Percentiles rank a stretch among this genome's conserved stretches.
Conservation (phyloP, 2,329 filamentous ascomycete species). For the Elsinoe fawcettii region DNA sequence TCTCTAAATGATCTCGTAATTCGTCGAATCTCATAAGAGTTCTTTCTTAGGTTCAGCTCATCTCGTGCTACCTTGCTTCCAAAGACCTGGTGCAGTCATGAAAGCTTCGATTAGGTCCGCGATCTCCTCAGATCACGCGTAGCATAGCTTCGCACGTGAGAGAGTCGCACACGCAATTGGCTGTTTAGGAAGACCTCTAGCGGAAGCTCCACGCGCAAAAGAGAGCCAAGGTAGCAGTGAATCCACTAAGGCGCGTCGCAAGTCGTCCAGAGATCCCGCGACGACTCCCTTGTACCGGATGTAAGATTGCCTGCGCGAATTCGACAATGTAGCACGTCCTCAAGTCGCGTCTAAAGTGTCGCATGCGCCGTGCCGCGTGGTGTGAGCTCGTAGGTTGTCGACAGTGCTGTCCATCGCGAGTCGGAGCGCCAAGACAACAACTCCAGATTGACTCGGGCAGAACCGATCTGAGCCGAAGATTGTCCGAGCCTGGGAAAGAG, state of each 20-base stretch:
- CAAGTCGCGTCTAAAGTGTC: neutral
- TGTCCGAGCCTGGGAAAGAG: neutral
- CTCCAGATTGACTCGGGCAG: neutral
- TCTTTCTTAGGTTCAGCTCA: neutral
- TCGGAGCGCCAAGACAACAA: neutral
- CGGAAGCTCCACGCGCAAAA: neutral
- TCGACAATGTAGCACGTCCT: neutral
- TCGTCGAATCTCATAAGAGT: neutral
- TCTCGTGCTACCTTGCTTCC: neutral
- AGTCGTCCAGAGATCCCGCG: neutral
- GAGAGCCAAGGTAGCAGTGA: neutral
- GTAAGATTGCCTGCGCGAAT: neutral
- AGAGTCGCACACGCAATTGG: neutral
- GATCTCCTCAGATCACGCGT: neutral
- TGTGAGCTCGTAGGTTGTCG: slow-evolving; percentile 2
- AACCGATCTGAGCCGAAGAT: slow-evolving; percentile 3
- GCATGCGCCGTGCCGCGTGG: neutral
- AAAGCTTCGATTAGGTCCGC: neutral
- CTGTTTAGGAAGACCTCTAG: neutral
- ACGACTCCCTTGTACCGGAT: neutral
- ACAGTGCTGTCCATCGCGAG: neutral
- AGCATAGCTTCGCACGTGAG: neutral
- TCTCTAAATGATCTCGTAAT: neutral
- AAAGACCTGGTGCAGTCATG: neutral
- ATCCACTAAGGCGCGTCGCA: slow-evolving; percentile 4